Evolutionary conservation across 2,329 filamentous ascomycete genomes (phyloP).

Genomic region (Calonectria pauciramosa): DNA sequence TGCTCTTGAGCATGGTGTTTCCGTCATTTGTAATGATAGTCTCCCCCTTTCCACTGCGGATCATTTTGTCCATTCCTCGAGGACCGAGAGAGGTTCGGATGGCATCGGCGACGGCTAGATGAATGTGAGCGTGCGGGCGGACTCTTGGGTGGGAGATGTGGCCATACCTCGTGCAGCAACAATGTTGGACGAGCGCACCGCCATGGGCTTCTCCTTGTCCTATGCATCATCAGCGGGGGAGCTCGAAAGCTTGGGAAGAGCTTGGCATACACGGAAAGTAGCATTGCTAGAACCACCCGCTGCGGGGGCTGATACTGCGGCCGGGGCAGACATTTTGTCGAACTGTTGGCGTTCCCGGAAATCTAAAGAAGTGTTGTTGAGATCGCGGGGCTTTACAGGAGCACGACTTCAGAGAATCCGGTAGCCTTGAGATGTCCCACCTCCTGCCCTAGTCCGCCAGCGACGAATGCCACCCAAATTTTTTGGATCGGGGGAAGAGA

Average conservation of each 20-base stretch:
- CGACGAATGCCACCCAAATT: constrained; percentile 51
- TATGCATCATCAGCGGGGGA: constrained; percentile 57
- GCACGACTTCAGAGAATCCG: constrained; percentile 47
- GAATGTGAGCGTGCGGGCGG: constrained; percentile 33
- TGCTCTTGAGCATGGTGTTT: constrained; percentile 98
- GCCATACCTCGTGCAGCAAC: constrained; percentile 90
- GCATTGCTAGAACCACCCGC: constrained; percentile 62
- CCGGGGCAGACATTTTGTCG: constrained; percentile 61
- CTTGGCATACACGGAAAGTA: constrained; percentile 68
- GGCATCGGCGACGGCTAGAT: constrained; percentile 91
- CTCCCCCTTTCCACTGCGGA: constrained; percentile 95
- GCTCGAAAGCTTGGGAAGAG: constrained; percentile 50
- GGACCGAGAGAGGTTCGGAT: constrained; percentile 97
- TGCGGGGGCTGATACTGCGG: constrained; percentile 48
- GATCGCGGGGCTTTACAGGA: constrained; percentile 50
- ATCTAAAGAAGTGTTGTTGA: constrained; percentile 44
- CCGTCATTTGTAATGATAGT: constrained; percentile 99
- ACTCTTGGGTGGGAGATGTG: constrained; percentile 4
- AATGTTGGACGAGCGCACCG: constrained; percentile 96
- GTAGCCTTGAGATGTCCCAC: constrained; percentile 56
- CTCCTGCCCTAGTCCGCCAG: constrained; percentile 55
- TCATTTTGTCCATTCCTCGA: constrained; percentile 99
- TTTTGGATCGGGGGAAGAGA: constrained; percentile 57
- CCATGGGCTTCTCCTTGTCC: constrained; percentile 98
- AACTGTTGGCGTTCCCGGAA: constrained; percentile 37